A percentile compares a stretch with the other conserved stretches of the same genome.
These are phyloP conservation scores for Suillus subaureus DNA, from an alignment of 768 basidiomycete genomes.

Conservation along the genomic window DNA sequence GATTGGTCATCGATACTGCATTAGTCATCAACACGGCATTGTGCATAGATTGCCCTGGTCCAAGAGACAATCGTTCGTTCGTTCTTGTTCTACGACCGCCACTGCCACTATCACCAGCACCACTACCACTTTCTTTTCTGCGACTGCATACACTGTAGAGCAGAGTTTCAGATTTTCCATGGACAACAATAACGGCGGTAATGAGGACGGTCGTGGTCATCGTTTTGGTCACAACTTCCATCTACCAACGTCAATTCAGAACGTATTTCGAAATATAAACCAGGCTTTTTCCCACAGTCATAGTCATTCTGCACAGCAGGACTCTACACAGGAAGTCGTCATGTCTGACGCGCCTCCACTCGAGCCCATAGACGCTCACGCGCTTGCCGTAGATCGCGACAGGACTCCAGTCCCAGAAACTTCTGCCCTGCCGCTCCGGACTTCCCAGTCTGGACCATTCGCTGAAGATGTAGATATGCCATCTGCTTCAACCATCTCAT, in stretches of 20 bases:
- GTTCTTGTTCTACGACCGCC: conserved; percentile 23
- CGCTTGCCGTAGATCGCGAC: conserved; percentile 3
- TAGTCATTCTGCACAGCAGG: conserved; percentile 7
- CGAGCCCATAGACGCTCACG: conserved; percentile 9
- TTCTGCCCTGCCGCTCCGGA: conserved; percentile 8
- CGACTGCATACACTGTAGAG: background rate
- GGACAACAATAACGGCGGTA: conserved; percentile 17
- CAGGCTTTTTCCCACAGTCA: conserved; percentile 28
- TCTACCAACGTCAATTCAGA: conserved; percentile 30
- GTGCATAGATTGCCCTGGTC: conserved; percentile 3
- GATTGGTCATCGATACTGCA: conserved; percentile 15
- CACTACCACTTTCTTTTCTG: conserved; percentile 16
- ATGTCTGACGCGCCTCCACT: conserved; percentile 7
- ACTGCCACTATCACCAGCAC: conserved; percentile 9
- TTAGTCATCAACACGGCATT: conserved; percentile 19
- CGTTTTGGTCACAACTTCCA: conserved; percentile 24
- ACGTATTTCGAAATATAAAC: conserved; percentile 33
- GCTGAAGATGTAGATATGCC: conserved; percentile 14
- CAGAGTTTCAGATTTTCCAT: background rate
- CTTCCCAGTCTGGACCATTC: conserved; percentile 11
- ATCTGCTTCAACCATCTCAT: background rate
- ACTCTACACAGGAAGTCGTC: background rate
- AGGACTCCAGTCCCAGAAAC: conserved; percentile 8
- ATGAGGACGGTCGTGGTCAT: conserved; percentile 9
- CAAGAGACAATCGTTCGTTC: conserved; percentile 10